These are phyloP conservation scores for Corchorus olitorius DNA, from an alignment of 345 rosid genomes.

Conservation along the genomic window DNA sequence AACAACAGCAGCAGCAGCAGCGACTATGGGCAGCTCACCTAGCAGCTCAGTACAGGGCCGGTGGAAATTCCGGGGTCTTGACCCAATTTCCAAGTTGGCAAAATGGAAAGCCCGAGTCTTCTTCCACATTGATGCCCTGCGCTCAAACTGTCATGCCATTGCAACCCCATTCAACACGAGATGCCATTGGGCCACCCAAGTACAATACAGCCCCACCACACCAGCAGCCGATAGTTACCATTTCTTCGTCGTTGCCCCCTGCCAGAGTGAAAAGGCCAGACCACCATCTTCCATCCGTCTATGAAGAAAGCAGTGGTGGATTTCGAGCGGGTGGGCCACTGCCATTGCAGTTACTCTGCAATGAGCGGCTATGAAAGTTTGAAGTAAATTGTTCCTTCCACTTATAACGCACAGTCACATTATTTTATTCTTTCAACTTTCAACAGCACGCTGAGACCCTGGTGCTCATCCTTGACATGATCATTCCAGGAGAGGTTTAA, in stretches of 20 bases:
- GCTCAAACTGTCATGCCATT: slow-evolving; percentile 18
- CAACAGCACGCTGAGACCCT: neutral
- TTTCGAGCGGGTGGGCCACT: slow-evolving; percentile 41
- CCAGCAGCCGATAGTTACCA: slow-evolving; percentile 43
- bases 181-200: slow-evolving; percentile 35
- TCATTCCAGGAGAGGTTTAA: neutral
- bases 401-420: neutral
- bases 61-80: slow-evolving; percentile 31
- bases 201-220: slow-evolving; percentile 38
- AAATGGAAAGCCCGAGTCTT: slow-evolving; percentile 43
- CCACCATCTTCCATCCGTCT: slow-evolving; percentile 42
- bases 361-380: slow-evolving; percentile 41
- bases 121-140: slow-evolving; percentile 33
- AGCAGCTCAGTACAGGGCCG: slow-evolving; percentile 45
- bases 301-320: slow-evolving; percentile 39
- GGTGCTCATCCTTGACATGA: slow-evolving; percentile 4
- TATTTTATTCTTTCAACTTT: slow-evolving; percentile 31
- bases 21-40: slow-evolving; percentile 54
- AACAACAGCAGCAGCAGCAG: slow-evolving; percentile 45
- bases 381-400: neutral
- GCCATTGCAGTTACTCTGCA: slow-evolving; percentile 66
- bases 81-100: slow-evolving; percentile 48
- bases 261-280: slow-evolving; percentile 51
- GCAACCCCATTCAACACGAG: slow-evolving; percentile 33
- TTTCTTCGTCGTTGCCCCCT: slow-evolving; percentile 41